Evolutionary conservation across 768 basidiomycete species (phyloP), one percentile per base, ranked within the genome.

Genomic region (Macrolepiota albuminosa): DNA sequence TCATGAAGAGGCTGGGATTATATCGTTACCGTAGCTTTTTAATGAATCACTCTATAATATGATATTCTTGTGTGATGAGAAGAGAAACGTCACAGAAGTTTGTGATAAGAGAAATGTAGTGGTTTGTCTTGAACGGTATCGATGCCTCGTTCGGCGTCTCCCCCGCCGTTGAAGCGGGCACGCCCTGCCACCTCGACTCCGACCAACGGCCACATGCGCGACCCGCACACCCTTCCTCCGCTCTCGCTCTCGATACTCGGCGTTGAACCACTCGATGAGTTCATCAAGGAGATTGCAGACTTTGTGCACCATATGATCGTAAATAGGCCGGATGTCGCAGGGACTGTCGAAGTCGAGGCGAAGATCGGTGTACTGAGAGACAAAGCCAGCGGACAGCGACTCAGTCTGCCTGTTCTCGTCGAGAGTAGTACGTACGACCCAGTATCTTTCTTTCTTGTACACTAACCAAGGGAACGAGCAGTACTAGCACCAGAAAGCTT

Each of bases 241-340:
- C 81, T 91, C 43, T 88, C 88, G 1, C 77, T 87, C 45, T 91
- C 89, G 16, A 92, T 95, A 63, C 84, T 97, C 33, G 90, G 89
- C 56, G 87, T 93, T 53, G 94, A 95, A 69, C 94, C 94, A 2
- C 76, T 93, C 34, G 95, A 97, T 72, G 95, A 96, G 69, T 95
- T 97, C 69, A 93, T 94, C 70, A 85, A 85, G 69, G 91, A 93
- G 70, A 81, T 97, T 58, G 94, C 92, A 40, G 92, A 96, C 74
- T 97, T 93, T 73, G 77, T 95, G 42, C 85, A 86, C 72, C 86
- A 87, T 67, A 85, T 81, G 76, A 84, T 92, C 65, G 67, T 70
- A 56, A 84, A 77, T 6, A 80, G 82, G 26, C 81, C 84, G 21
- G 79, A 84, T 63, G 68, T 81, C 10, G 70, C 66, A 54, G 84